Evolutionary conservation across 345 rosid species (phyloP).

Genomic region (Pistacia vera): DNA sequence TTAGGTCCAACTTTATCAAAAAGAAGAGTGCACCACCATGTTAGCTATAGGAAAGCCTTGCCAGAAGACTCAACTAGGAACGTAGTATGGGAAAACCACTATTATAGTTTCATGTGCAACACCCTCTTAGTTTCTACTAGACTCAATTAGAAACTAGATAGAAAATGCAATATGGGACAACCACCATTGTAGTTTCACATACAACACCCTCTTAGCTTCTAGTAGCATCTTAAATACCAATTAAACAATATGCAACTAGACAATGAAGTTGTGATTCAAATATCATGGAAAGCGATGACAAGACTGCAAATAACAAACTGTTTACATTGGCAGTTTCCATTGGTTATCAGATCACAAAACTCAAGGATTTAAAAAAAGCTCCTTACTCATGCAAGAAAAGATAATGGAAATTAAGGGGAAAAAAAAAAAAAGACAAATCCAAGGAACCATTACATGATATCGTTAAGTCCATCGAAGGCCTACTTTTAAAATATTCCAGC

Average conservation of each 20-base stretch:
- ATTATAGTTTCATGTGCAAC: not conserved
- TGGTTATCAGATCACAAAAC: no score
- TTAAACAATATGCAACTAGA: not conserved
- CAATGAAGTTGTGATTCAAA: not conserved
- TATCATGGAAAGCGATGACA: not conserved
- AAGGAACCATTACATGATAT: not conserved
- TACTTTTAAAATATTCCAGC: not conserved
- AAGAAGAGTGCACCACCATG: no score
- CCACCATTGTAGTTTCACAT: not conserved
- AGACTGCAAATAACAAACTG: no score
- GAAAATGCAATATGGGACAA: not conserved
- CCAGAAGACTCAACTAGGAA: not conserved
- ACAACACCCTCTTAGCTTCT: not conserved
- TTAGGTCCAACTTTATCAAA: no score
- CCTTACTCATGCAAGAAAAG: not conserved
- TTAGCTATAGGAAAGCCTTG: no score
- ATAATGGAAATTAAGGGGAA: not conserved
- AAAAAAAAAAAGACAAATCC: not conserved
- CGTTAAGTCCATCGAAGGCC: not conserved
- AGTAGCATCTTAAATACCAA: not conserved
- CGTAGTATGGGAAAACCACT: not conserved
- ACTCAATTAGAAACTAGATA: not conserved
- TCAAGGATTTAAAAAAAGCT: no score
- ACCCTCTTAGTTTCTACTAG: not conserved
- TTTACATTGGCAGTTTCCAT: no score